A percentile compares a stretch with the other conserved stretches of the same genome.
Conservation (phyloP, 805 yeast species). For the Torulaspora gathmanii region DNA sequence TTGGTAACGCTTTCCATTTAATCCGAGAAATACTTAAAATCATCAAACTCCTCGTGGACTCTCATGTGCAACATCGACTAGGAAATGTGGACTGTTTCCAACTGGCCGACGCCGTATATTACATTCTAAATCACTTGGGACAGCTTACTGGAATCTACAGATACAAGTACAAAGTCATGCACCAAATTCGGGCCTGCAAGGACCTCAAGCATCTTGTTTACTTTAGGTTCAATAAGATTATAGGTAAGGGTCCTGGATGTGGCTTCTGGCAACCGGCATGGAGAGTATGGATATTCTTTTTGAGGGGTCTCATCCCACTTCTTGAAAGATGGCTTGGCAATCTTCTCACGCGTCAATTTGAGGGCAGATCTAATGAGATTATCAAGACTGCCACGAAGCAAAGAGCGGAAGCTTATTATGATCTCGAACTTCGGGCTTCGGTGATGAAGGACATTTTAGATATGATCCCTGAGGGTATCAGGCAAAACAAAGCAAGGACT, state of each 20-base stretch:
- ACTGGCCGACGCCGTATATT: constrained; percentile 89
- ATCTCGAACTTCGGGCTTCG: constrained; percentile 85
- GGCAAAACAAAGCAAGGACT: constrained; percentile 79
- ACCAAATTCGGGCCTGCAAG: constrained; percentile 92
- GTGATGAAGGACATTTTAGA: constrained; percentile 95
- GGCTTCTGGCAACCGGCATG: constrained; percentile 99
- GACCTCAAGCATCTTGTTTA: constrained; percentile 92
- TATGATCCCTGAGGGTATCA: constrained; percentile 93
- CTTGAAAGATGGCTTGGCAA: constrained; percentile 95
- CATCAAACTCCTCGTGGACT: constrained; percentile 83
- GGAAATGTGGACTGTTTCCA: constrained; percentile 93
- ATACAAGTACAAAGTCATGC: constrained; percentile 97
- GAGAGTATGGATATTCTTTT: constrained; percentile 91
- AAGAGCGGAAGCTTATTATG: constrained; percentile 91
- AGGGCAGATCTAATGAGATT: constrained; percentile 89
- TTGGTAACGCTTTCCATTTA: constrained; percentile 93
- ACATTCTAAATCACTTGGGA: constrained; percentile 87
- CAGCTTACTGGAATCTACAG: constrained; percentile 95
- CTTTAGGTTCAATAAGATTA: constrained; percentile 71
- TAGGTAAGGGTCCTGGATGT: constrained; percentile 97
- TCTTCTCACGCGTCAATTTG: constrained; percentile 85
- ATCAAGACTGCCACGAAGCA: constrained; percentile 95
- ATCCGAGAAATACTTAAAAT: constrained; percentile 83
- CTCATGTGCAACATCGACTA: constrained; percentile 84
- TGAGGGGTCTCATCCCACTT: constrained; percentile 87